phyloP scores from a whole-genome alignment of 208 protist genomes.

The Giardia muris region DNA sequence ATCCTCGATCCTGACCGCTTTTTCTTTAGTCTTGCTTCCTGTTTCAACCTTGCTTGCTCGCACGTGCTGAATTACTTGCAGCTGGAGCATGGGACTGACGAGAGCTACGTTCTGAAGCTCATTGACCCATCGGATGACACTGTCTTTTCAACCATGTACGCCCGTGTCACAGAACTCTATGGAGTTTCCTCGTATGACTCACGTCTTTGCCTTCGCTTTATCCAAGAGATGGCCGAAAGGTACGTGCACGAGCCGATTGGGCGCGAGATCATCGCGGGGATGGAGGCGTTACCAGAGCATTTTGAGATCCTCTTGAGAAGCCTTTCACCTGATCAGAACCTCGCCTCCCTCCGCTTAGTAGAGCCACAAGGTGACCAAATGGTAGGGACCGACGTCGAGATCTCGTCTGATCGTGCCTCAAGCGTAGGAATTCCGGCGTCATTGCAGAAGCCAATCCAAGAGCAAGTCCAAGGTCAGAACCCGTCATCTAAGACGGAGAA shows the following conservation, averaged over 20 bases:
- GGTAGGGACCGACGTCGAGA: not conserved
- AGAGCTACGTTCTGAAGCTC: not conserved
- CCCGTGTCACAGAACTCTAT: not conserved
- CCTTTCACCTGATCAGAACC: not conserved
- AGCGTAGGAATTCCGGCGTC: too few species aligned
- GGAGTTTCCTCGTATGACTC: not conserved
- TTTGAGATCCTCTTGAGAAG: not conserved
- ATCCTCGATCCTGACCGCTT: not conserved
- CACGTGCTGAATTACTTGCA: not conserved
- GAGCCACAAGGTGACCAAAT: not conserved
- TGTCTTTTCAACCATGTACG: not conserved
- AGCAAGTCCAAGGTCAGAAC: too few species aligned
- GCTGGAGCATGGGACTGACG: not conserved
- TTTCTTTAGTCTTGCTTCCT: not conserved
- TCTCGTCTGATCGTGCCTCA: not conserved
- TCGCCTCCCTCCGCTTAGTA: not conserved
- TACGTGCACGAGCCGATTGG: not conserved
- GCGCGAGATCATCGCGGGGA: not conserved
- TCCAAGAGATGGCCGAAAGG: not conserved
- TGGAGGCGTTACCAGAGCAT: not conserved
- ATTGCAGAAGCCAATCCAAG: too few species aligned
- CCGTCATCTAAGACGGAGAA: not conserved
- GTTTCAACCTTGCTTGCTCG: not conserved
- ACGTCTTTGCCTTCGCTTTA: not conserved
- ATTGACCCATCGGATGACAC: not conserved